Evolutionary conservation across 177 flowering plant genomes (phyloP).

Genomic region (Tripterygium wilfordii): DNA sequence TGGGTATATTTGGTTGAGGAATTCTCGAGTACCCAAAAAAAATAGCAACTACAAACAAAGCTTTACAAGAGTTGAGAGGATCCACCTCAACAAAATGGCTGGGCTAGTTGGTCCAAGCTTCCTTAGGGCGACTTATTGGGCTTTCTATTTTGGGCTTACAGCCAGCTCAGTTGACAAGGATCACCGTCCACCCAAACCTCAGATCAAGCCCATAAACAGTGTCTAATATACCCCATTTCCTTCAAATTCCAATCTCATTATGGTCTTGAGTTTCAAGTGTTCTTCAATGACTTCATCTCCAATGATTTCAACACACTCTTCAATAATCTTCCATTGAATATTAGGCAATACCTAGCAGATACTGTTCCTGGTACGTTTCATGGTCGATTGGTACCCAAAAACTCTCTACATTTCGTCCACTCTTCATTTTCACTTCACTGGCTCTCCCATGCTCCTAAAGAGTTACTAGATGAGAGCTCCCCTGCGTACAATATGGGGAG

Average conservation of each 20-base stretch:
- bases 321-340: not conserved
- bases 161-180: no score
- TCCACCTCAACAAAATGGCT: no score
- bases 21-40: no score
- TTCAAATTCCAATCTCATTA: not conserved
- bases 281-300: not conserved
- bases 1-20: no score
- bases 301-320: slow-evolving; percentile 1
- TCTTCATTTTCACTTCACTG: not conserved
- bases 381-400: not conserved
- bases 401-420: not conserved
- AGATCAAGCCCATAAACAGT: no score
- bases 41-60: no score
- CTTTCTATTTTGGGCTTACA: no score
- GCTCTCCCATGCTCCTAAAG: not conserved
- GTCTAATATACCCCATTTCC: no score
- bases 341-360: not conserved
- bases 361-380: not conserved
- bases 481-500: not conserved
- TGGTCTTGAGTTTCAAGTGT: not conserved
- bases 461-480: not conserved
- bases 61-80: no score
- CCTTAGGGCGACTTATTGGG: no score
- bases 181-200: no score
- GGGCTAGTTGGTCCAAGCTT: no score